Evolutionary conservation across 2,329 filamentous ascomycete species (phyloP).

Genomic region (Fusarium cyanostomum): DNA sequence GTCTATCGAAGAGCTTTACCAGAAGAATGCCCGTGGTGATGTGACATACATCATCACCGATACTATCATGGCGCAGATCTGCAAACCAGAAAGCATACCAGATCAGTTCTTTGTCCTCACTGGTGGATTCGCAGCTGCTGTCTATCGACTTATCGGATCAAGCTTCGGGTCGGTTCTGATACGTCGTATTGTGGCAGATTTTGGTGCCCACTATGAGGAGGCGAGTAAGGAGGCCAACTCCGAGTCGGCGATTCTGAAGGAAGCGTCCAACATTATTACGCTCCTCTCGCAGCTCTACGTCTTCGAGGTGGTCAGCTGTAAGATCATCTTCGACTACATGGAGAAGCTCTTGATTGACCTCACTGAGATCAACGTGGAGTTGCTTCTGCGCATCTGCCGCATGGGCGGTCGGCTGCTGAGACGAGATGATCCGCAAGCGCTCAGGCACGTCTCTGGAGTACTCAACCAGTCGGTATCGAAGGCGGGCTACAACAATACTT

Average conservation of each 20-base stretch:
- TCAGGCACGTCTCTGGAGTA: conserved; percentile 88
- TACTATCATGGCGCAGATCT: conserved; percentile 80
- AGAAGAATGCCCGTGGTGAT: conserved; percentile 84
- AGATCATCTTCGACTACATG: conserved; percentile 91
- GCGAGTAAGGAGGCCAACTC: conserved; percentile 55
- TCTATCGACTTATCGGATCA: conserved; percentile 87
- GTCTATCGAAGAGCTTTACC: conserved; percentile 85
- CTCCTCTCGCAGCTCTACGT: conserved; percentile 90
- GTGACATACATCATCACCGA: conserved; percentile 85
- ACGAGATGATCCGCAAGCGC: conserved; percentile 84
- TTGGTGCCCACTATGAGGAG: conserved; percentile 71
- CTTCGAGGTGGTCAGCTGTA: conserved; percentile 85
- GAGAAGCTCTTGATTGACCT: conserved; percentile 78
- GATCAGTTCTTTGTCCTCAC: conserved; percentile 93
- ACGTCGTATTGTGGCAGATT: conserved; percentile 78
- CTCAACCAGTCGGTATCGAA: conserved; percentile 77
- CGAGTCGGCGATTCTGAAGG: conserved; percentile 46
- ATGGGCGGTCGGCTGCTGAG: conserved; percentile 84
- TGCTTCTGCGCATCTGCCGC: conserved; percentile 85
- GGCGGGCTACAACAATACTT: conserved; percentile 74
- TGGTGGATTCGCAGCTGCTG: conserved; percentile 86
- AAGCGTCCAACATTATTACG: conserved; percentile 77
- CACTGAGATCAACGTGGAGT: conserved; percentile 86
- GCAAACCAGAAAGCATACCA: conserved; percentile 78
- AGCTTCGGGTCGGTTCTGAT: conserved; percentile 91